Evolutionary conservation across 257 asterid species (phyloP), one percentile per base, ranked within the genome.

Genomic region (Penstemon davidsonii): DNA sequence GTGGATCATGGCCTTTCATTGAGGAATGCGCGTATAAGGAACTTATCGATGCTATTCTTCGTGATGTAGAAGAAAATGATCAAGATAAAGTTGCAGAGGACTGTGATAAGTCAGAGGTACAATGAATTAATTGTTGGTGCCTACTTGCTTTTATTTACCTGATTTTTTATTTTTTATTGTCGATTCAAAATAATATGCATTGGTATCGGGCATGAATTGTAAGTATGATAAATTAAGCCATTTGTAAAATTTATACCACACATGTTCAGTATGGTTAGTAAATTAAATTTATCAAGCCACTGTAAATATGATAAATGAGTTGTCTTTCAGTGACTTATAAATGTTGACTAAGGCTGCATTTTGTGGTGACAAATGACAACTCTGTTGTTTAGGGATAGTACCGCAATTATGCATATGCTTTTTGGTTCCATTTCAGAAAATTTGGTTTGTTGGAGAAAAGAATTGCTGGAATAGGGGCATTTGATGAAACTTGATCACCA

Each of bases 1-100:
- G 62, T 15, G 84, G 74, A 0, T 78, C 77, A 42, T 84, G 89
- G 89, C 59, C n/a, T 6, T 79, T 84, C 61, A 79, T 81, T 60
- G 89, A 84, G 74, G 86, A 79, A 25, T 65, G 38, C 18, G 60
- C 85, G 4, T 81, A 84, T 8, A 73, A 75, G 67, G 76, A 65
- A 60, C 83, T 84, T 7, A 64, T 82, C 33, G 83, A 84, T 0
- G 80, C 81, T 11, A 38, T 85, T 38, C 72, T 85, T 41, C 71
- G 76, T 5, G 78, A 71, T 42, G 76, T 0, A 1, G 76, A 66
- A 8, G 60, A 0, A 7, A 55, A 67, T 52, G 66, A 56, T 33
- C 56, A 38, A 19, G 74, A 68, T 15, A 61, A 69, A 9, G 60
- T 3, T 46, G 68, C 9, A 43, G 60, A 68, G 8, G 45, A 44